Evolutionary conservation across 805 yeast species (phyloP), one percentile per base, ranked within the genome.

Genomic region (Jamesozyma gamospora): DNA sequence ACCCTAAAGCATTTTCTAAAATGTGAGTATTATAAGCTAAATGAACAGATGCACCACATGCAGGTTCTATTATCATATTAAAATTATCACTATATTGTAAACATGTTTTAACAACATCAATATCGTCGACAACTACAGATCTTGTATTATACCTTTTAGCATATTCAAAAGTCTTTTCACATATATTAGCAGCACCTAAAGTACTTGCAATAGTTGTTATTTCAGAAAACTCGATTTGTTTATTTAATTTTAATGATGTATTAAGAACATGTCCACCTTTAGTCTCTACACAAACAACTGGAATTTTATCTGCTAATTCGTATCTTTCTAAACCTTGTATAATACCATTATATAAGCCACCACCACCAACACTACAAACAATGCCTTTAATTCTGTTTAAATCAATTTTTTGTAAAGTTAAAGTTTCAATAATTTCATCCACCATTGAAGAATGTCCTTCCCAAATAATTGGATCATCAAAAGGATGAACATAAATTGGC

Each of bases 41-140:
- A 18, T 79, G 70, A 24, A 80, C 54, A 0, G 84, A 74, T 2
- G 82, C 82, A 4, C 85, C 85, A 56, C 86, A 80, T 1, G 86
- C 86, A 0, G 85, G 85, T 53, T 80, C 86, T 0, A 77, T 72
- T 19, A 75, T 62, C 63, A 47, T 61, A 41, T 72, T 71, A 45
- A 66, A 74, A 41, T 74, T 75, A 2, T 64, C 52, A 7, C 76
- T 72, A 48, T 70, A 76, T 33, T 57, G 62, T 18, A 75, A 50
- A 36, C 79, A 68, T 0, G 80, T 74, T n/a, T 56, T 56, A 0
- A 79, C 67, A 0, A 83, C 79, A 30, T 77, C 77, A 3, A 61
- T 43, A 49, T 81, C 88, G 18, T 70, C 63, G 1, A 74, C 68
- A 12, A 69, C 63, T 1, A 69, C 46, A 1, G 75, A 62, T 30